Evolutionary conservation across 179 eudicot species (phyloP).

Genomic region (Gypsophila paniculata): DNA sequence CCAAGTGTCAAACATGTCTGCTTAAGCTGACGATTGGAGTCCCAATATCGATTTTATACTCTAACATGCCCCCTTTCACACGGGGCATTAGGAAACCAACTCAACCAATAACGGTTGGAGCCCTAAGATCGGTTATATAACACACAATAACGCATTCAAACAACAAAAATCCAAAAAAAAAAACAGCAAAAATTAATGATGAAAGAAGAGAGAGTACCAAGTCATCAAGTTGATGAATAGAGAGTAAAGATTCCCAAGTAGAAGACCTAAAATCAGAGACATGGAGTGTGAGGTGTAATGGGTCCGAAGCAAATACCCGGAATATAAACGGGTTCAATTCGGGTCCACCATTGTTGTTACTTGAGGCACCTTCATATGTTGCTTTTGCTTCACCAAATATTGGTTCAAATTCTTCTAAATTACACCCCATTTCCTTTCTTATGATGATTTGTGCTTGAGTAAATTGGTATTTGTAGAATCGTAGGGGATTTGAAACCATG

Average conservation of each 20-base stretch:
- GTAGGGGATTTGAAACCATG: not conserved
- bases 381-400: slow-evolving; percentile 52
- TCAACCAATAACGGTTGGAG: too few species aligned
- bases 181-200: not conserved
- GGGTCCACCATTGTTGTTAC: not conserved
- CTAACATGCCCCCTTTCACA: too few species aligned
- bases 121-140: not conserved
- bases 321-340: slow-evolving; percentile 37
- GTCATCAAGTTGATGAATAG: slow-evolving; percentile 59
- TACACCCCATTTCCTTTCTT: slow-evolving; percentile 25
- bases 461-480: not conserved
- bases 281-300: slow-evolving; percentile 36
- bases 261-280: slow-evolving; percentile 53
- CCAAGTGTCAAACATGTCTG: too few species aligned
- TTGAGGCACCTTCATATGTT: slow-evolving; percentile 32
- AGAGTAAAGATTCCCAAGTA: slow-evolving; percentile 47
- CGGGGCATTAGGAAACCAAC: too few species aligned
- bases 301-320: slow-evolving; percentile 36
- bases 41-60: too few species aligned
- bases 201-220: slow-evolving; percentile 38
- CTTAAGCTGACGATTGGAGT: too few species aligned
- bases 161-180: not conserved
- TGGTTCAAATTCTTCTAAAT: slow-evolving; percentile 38
- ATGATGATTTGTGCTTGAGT: not conserved
- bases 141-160: not conserved